Conservation (phyloP, 2,329 filamentous ascomycete species). For the Penicillium glabrum region DNA sequence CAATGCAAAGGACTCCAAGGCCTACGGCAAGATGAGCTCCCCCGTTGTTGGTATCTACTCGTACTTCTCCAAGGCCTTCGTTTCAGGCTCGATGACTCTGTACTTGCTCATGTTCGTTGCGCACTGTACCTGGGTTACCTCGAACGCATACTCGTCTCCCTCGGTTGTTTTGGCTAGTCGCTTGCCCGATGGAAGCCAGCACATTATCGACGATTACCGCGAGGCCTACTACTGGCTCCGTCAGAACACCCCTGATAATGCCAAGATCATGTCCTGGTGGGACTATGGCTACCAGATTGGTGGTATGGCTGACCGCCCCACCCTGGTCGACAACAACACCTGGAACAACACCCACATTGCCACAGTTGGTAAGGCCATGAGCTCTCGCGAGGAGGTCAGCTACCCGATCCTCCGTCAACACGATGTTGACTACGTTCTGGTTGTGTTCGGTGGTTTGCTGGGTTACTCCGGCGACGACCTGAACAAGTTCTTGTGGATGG, state of each 20-base stretch:
- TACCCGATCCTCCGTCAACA: constrained; percentile 98
- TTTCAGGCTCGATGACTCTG: constrained; percentile 69
- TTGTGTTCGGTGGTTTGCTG: constrained; percentile 92
- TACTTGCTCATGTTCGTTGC: constrained; percentile 93
- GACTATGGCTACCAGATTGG: constrained; percentile 99
- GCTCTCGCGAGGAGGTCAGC: constrained; percentile 93
- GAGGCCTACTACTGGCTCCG: constrained; percentile 99
- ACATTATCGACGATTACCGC: constrained; percentile 98
- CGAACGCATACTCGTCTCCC: constrained; percentile 96
- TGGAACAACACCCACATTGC: constrained; percentile 99
- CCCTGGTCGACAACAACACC: constrained; percentile 98
- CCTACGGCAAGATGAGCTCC: constrained; percentile 67
- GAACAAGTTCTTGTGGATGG: constrained; percentile 99
- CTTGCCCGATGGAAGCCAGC: constrained; percentile 90
- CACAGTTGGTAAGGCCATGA: constrained; percentile 98
- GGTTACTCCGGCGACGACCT: constrained; percentile 99
- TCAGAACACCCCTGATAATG: constrained; percentile 91
- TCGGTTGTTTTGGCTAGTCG: constrained; percentile 93
- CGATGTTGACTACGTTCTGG: constrained; percentile 97
- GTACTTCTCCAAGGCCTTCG: constrained; percentile 72
- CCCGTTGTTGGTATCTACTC: constrained; percentile 84
- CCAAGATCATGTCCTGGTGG: constrained; percentile 99
- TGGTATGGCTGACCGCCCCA: constrained; percentile 97
- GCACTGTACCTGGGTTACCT: constrained; percentile 99
- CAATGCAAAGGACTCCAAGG: constrained; percentile 35